phyloP scores from a whole-genome alignment of 2,329 filamentous ascomycete species.

The Acarospora socialis region DNA sequence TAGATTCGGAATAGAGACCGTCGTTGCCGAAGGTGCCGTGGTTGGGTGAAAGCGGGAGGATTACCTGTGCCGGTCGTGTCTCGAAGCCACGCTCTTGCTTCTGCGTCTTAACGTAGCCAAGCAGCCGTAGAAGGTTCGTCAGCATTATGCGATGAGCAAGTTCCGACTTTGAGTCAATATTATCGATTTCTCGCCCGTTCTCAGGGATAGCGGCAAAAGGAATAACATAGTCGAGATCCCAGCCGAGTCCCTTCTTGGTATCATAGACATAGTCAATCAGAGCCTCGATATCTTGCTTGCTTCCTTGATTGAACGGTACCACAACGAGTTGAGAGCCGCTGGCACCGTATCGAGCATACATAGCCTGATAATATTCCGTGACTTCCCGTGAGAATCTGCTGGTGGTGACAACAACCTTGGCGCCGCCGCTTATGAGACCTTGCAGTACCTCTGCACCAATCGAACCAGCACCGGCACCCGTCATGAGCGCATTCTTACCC shows the following conservation, averaged over 20 bases:
- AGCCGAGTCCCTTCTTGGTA: conserved; percentile 89
- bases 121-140: conserved; percentile 83
- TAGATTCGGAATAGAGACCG: conserved; percentile 95
- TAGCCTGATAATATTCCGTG: conserved; percentile 97
- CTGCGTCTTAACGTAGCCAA: conserved; percentile 80
- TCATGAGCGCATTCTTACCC: conserved; percentile 95
- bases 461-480: conserved; percentile 90
- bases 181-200: conserved; percentile 93
- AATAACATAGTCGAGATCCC: conserved; percentile 93
- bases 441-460: conserved; percentile 96
- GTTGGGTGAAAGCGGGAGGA: conserved; percentile 90
- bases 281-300: conserved; percentile 93
- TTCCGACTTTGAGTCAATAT: conserved; percentile 93
- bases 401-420: conserved; percentile 92
- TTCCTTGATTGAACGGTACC: conserved; percentile 97
- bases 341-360: conserved; percentile 90
- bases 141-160: conserved; percentile 98
- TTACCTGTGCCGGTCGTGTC: conserved; percentile 90
- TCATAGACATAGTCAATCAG: conserved; percentile 95
- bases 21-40: conserved; percentile 98
- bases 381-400: conserved; percentile 94
- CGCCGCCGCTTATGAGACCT: conserved; percentile 88
- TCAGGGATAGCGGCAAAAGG: conserved; percentile 97
- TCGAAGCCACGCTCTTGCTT: conserved; percentile 81
- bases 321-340: conserved; percentile 94